Conservation (phyloP, 257 asterid species). For the Gynochthodes officinalis region DNA sequence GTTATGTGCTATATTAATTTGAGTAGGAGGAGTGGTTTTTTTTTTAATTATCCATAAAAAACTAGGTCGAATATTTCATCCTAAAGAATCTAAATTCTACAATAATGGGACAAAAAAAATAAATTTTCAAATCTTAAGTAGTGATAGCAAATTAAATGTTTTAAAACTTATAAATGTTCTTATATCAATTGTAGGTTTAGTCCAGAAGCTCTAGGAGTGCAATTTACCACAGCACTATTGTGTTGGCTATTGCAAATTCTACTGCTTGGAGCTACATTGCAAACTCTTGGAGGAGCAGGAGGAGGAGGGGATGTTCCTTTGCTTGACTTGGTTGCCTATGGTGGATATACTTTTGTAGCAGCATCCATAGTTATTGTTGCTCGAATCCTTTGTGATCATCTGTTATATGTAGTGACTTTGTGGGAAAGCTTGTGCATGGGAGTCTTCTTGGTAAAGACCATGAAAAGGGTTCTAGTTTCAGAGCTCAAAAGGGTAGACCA, state of each 20-base stretch:
- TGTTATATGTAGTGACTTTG: constrained; percentile 6
- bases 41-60: no score
- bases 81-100: no score
- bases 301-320: constrained; percentile 12
- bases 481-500: constrained; percentile 13
- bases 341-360: constrained; percentile 24
- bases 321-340: constrained; percentile 27
- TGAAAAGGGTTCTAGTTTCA: constrained; percentile 22
- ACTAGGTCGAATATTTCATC: no score
- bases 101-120: no score
- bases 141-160: no score
- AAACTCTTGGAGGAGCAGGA: constrained; percentile 21
- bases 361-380: constrained; percentile 12
- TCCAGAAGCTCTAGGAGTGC: constrained; percentile 26
- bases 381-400: constrained; percentile 15
- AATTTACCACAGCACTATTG: constrained; percentile 20
- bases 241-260: constrained; percentile 28
- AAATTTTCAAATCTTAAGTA: no score
- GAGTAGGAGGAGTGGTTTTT: no score
- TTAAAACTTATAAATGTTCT: background rate
- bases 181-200: constrained; percentile 19
- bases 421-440: constrained; percentile 34
- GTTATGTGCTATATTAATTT: no score
- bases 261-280: constrained; percentile 18
- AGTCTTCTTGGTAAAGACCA: constrained; percentile 27